Evolutionary conservation across 1,284 basidiomycete species (phyloP).

Genomic region (Farysia itapuensis): DNA sequence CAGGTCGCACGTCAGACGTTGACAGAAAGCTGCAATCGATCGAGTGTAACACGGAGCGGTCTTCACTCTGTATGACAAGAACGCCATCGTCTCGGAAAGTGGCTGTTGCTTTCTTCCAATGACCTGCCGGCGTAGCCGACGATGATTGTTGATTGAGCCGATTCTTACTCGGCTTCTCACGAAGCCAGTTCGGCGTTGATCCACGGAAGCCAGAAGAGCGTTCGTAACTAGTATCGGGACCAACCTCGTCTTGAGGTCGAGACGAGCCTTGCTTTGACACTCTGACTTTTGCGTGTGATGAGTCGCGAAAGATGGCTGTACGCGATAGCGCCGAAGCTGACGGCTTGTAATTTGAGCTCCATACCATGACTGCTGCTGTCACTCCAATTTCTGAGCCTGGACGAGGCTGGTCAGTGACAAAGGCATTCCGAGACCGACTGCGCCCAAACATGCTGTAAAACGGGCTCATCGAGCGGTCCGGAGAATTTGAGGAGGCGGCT

Average conservation of each 20-base stretch:
- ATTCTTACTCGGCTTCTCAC: constrained; percentile 32
- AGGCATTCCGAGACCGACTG: constrained; percentile 21
- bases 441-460: constrained; percentile 1
- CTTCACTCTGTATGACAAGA: constrained; percentile 40
- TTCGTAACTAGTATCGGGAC: constrained; percentile 15
- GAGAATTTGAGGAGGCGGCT: too few species aligned
- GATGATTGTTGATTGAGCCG: constrained; percentile 19
- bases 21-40: constrained; percentile 22
- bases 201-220: constrained; percentile 21
- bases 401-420: constrained; percentile 5
- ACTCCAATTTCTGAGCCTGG: constrained; percentile 13
- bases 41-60: constrained; percentile 39
- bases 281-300: constrained; percentile 29
- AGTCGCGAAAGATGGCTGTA: constrained; percentile 33
- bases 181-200: constrained; percentile 21
- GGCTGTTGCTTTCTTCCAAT: constrained; percentile 41
- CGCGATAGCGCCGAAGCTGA: constrained; percentile 16
- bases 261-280: constrained; percentile 14
- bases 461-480: background rate
- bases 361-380: constrained; percentile 14
- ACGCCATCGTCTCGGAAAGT: constrained; percentile 41
- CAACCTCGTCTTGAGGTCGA: constrained; percentile 4
- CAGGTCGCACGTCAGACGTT: constrained; percentile 37
- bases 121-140: constrained; percentile 12
- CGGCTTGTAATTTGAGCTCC: constrained; percentile 24